These are phyloP conservation scores for Dryadomyces quercivorus DNA, from an alignment of 2,329 filamentous ascomycete species.

Conservation along the genomic window DNA sequence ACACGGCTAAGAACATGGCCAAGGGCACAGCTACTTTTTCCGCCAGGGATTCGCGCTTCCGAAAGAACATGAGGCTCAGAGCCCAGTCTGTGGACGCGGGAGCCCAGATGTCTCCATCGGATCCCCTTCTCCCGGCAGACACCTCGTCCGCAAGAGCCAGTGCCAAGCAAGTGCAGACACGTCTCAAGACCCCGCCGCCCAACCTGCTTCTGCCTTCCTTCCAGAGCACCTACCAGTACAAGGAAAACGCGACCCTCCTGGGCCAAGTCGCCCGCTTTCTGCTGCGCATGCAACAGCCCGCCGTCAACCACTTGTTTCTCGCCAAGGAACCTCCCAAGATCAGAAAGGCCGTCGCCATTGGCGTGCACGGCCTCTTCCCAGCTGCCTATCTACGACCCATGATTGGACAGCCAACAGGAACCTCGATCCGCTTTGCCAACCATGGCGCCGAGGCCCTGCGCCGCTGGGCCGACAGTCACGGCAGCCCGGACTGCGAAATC, in stretches of 20 bases:
- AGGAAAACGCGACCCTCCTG: conserved; percentile 57
- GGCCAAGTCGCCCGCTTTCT: conserved; percentile 50
- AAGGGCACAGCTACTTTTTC: neutral
- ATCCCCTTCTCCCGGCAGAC: conserved; percentile 22
- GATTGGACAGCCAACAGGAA: conserved; percentile 89
- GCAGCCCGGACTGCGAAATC: conserved; percentile 65
- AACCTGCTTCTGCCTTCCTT: conserved; percentile 64
- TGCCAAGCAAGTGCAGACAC: conserved; percentile 5
- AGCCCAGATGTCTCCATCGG: conserved; percentile 21
- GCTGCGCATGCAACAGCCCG: conserved; percentile 39
- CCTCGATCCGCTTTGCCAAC: conserved; percentile 84
- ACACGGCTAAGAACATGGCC: neutral
- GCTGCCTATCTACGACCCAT: conserved; percentile 78
- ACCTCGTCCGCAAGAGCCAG: conserved; percentile 3
- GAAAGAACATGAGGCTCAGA: conserved; percentile 36
- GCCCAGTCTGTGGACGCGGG: conserved; percentile 37
- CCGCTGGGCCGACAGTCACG: conserved; percentile 65
- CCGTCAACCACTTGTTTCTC: conserved; percentile 60
- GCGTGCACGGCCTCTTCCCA: conserved; percentile 89
- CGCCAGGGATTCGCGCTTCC: conserved; percentile 17
- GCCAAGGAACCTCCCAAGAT: conserved; percentile 58
- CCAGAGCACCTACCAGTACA: conserved; percentile 52
- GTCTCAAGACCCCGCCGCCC: conserved; percentile 27
- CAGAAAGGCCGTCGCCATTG: conserved; percentile 81
- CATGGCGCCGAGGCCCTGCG: conserved; percentile 75